These are phyloP conservation scores for Neurospora discreta DNA, from an alignment of 495 filamentous ascomycete species.

Conservation along the genomic window DNA sequence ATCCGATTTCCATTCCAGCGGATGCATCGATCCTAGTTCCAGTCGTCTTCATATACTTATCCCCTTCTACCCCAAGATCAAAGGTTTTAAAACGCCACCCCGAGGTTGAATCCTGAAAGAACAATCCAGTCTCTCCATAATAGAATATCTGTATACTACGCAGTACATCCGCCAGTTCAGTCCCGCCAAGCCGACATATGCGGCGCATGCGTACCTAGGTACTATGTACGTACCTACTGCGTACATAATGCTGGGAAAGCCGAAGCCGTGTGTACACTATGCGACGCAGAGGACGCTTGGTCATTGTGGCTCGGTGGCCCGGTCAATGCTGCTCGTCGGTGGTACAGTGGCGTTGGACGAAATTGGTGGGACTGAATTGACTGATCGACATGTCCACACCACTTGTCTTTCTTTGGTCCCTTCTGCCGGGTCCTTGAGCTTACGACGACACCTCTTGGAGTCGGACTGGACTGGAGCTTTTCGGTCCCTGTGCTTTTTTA, in stretches of 20 bases:
- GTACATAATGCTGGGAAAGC: neutral
- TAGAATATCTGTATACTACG: too few relatives aligned
- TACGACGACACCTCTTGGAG: neutral
- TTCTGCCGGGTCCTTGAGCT: neutral
- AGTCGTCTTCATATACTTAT: neutral
- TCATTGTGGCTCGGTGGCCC: neutral
- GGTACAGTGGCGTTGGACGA: neutral
- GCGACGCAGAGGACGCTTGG: neutral
- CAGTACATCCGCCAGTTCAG: too few relatives aligned
- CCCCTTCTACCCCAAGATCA: neutral
- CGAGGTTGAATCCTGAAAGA: neutral
- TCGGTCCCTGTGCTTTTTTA: too few relatives aligned
- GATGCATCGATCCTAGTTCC: neutral
- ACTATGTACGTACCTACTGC: too few relatives aligned
- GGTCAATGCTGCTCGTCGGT: too few relatives aligned
- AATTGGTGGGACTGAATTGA: neutral
- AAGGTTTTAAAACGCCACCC: neutral
- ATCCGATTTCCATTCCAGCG: neutral
- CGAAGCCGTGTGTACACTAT: neutral
- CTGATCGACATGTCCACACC: neutral
- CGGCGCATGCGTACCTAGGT: too few relatives aligned
- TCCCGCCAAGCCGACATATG: neutral
- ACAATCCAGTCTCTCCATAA: too few relatives aligned
- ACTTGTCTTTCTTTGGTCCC: neutral
- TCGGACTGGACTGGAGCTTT: neutral